Evolutionary conservation across 139 green algal species (phyloP).

Genomic region (Ettlia oleoabundans): DNA sequence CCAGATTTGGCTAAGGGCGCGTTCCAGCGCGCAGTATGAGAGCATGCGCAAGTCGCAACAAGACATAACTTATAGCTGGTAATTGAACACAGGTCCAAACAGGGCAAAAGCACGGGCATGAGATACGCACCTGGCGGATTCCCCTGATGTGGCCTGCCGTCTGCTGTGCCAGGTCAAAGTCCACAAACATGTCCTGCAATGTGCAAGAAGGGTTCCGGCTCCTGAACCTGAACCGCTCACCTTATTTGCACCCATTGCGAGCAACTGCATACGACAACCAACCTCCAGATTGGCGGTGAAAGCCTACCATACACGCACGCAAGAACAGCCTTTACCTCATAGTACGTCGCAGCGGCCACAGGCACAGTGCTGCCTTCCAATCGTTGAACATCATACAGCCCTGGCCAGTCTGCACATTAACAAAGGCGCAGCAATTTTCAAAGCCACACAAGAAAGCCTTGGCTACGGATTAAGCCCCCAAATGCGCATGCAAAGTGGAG

Average conservation of each 20-base stretch:
- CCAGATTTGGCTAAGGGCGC: background rate
- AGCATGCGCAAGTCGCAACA: background rate
- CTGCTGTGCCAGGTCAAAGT: constrained; percentile 81
- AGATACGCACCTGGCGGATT: constrained; percentile 49
- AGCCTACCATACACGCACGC: too few species aligned
- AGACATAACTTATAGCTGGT: too few species aligned
- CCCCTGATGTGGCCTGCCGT: constrained; percentile 66
- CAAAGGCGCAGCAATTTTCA: too few species aligned
- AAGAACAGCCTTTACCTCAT: too few species aligned
- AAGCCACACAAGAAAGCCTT: too few species aligned
- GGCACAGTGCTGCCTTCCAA: constrained; percentile 74
- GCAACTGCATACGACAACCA: too few species aligned
- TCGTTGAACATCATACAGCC: constrained; percentile 77
- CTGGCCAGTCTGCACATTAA: constrained; percentile 82
- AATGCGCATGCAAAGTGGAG: too few species aligned
- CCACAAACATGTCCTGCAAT: constrained; percentile 94
- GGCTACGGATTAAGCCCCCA: too few species aligned
- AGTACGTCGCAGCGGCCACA: constrained; percentile 78
- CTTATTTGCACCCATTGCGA: too few species aligned
- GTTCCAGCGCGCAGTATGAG: background rate
- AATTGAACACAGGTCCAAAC: too few species aligned
- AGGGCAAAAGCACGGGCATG: background rate
- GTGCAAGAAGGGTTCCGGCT: background rate
- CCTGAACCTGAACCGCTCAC: too few species aligned
- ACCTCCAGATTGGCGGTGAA: too few species aligned